Base-by-base conservation (phyloP, 2,329 filamentous ascomycete genomes). In the Colletotrichum sp. region DNA sequence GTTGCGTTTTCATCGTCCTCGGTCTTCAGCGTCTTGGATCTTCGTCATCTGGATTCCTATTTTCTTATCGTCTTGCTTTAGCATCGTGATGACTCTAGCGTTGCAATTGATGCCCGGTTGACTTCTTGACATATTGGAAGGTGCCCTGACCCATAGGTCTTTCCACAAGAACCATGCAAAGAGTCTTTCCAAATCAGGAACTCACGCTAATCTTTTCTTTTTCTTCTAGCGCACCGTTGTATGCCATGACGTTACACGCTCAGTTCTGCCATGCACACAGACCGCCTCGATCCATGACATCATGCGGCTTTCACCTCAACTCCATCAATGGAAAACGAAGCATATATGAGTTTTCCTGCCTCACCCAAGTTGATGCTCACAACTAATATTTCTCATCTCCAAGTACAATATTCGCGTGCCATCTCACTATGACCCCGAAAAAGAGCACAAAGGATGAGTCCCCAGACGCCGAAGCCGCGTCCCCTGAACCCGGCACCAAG, bases 1-100 rank as follows among this genome's bases (percentile, higher is more conserved):
- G 1, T 21, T 48, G 9, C 4, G 0, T 48, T 48, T 21, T 12
- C 10, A 13, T 48, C 43, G 9, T 21, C 43, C 5, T 48, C 8
- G 18, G 16, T 43, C 8, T 12, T n/a, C 16, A 2, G 4, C 39
- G 4, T 43, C 18, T 10, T n/a, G 9, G 9, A 6, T 6, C 9
- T n/a, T 48, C 4, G 4, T n/a, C 0, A 0, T 12, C 9, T 0
- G 34, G 0, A 16, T 16, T 36, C 4, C 14, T 13, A 8, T 36
- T 16, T 16, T 36, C 34, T 36, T 4, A 4, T n/a, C 9, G 39
- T 48, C 9, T 12, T 43, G 9, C 8, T 10, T 43, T 43, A 6
- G 3, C 39, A 43, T n/a, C 39, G 8, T 10, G 9, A n/a, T n/a
- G 5, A 43, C 9, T n/a, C 39, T 39, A 5, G 7, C 16, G 39